Evolutionary conservation across 192 early-diverging fungal genomes (phyloP).

Genomic region (Gonapodya prolifera): DNA sequence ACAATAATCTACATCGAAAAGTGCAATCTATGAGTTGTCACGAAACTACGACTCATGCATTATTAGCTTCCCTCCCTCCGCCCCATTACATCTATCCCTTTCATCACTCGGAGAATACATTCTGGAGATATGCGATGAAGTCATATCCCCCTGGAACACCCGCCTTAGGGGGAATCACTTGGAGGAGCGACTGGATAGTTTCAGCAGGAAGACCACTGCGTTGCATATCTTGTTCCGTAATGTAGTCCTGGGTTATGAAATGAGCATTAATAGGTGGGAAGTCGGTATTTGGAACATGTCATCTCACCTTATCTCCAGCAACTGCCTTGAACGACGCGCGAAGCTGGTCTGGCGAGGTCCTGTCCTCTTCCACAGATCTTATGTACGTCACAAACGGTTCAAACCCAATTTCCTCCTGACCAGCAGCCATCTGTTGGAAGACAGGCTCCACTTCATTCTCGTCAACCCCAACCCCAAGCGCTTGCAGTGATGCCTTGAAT

Average conservation of each 20-base stretch:
- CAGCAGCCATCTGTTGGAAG: not conserved
- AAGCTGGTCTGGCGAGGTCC: not conserved
- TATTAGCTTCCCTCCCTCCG: too few relatives aligned
- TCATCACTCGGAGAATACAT: not conserved
- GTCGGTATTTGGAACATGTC: too few relatives aligned
- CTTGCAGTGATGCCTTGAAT: conserved; percentile 2
- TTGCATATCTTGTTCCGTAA: not conserved
- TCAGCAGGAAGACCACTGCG: not conserved
- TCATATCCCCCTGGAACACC: not conserved
- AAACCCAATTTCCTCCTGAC: not conserved
- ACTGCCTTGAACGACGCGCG: conserved; percentile 2
- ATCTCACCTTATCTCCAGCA: not conserved
- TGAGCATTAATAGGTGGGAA: too few relatives aligned
- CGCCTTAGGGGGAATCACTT: not conserved
- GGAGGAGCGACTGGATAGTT: not conserved
- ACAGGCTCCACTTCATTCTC: not conserved
- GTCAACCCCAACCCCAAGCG: not conserved
- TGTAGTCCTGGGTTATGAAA: not conserved
- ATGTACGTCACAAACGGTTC: not conserved
- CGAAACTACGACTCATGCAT: too few relatives aligned
- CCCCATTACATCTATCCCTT: too few relatives aligned
- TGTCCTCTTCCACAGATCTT: conserved; percentile 2
- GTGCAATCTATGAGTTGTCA: too few relatives aligned
- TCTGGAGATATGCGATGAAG: not conserved
- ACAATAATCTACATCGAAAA: too few relatives aligned